A percentile compares a stretch with the other conserved stretches of the same genome.
Conservation (phyloP, 1,139 yeast genomes). For the Citeromyces hawaiiensis region DNA sequence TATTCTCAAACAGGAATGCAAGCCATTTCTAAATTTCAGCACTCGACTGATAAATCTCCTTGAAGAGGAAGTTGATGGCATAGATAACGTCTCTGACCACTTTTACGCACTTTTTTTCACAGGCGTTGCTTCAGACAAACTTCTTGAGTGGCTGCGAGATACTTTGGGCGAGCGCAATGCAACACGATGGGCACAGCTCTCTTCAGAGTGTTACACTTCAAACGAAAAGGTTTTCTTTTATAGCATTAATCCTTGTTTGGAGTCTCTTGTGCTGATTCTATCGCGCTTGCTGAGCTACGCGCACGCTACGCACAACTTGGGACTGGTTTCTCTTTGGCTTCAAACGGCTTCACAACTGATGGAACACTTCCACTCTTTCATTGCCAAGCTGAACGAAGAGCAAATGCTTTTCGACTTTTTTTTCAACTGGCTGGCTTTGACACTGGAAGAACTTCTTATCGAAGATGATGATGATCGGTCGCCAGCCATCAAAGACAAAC, state of each 20-base stretch:
- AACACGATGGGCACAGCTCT: slow-evolving; percentile 41
- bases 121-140: slow-evolving; percentile 35
- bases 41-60: slow-evolving; percentile 22
- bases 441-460: slow-evolving; percentile 16
- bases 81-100: slow-evolving; percentile 17
- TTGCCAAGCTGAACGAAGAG: slow-evolving; percentile 38
- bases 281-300: slow-evolving; percentile 33
- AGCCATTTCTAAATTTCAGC: slow-evolving; percentile 25
- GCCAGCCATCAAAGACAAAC: neutral
- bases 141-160: slow-evolving; percentile 34
- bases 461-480: slow-evolving; percentile 11
- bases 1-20: slow-evolving; percentile 23
- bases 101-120: slow-evolving; percentile 43
- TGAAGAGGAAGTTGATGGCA: slow-evolving; percentile 13
- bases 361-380: slow-evolving; percentile 20
- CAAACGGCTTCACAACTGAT: slow-evolving; percentile 12
- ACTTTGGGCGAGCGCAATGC: slow-evolving; percentile 57
- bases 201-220: slow-evolving; percentile 34
- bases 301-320: slow-evolving; percentile 15
- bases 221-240: slow-evolving; percentile 31
- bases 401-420: slow-evolving; percentile 36
- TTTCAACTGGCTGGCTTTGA: slow-evolving; percentile 28
- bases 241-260: slow-evolving; percentile 41
- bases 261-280: slow-evolving; percentile 38
- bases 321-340: slow-evolving; percentile 16